Evolutionary conservation across 2,329 filamentous ascomycete genomes (phyloP), one percentile per base, ranked within the genome.

Genomic region (Karstenula rhodostoma): DNA sequence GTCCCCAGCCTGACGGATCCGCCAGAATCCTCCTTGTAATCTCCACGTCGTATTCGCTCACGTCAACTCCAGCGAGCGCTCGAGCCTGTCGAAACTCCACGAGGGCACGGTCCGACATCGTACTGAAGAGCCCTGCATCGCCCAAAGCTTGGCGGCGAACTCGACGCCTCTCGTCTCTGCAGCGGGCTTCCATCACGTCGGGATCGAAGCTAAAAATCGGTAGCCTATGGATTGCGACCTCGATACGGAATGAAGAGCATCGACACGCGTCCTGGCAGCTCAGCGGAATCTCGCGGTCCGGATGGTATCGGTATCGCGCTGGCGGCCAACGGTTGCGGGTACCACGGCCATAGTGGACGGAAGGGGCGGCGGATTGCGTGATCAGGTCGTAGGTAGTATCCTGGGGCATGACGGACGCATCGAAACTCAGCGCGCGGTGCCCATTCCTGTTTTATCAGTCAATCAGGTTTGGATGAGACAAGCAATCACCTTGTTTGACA

Each of bases 51-150:
- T 56, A 46, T 2, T 53, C 57, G 17, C 29, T 46, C 5, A 54
- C 59, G 25, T 58, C 17, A 1, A 66, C 32, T 6, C 59, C 61
- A 8, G 56, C 61, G 9, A 66, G 23, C 4, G 12, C 29, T 29
- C 64, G 55, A n/a, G 58, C 59, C 35, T 66, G 61, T 35, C 64
- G 54, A 42, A 46, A 27, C 35, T 63, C 59, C 17, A 66, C 49
- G 13, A 66, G 49, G 6, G 42, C 23, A 15, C 46, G 37, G 17
- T 59, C 49, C 35, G 23, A 23, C 29, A 40, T 54, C 6, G 48
- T 46, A 15, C 48, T 27, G 40, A 58, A 58, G 23, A 19, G 7
- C 9, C 48, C 42, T 10, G 29, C 27, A 10, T 52, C 19, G 12
- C 27, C 37, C 17, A 58, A 32, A 19, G 32, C 33, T 13, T 32